These are phyloP conservation scores for Chalciporus pseudorubinellus DNA, from an alignment of 768 basidiomycete genomes.

Conservation along the genomic window DNA sequence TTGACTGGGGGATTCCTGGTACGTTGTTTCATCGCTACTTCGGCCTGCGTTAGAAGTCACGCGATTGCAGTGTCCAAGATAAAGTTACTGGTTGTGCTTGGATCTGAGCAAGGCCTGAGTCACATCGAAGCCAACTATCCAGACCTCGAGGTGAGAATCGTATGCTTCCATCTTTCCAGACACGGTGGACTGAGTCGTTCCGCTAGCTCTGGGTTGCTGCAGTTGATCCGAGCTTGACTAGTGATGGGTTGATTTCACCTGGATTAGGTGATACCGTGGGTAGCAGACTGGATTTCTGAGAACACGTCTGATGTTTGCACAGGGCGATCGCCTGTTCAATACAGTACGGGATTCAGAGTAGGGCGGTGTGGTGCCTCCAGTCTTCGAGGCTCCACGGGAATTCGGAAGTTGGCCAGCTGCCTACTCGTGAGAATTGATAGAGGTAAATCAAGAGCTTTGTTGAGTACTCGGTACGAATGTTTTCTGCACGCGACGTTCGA, in stretches of 20 bases:
- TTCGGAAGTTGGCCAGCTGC: not conserved
- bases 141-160: constrained; percentile 63
- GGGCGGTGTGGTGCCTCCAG: not conserved
- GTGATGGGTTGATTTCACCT: constrained; percentile 79
- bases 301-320: not conserved
- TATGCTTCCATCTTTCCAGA: not conserved
- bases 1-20: constrained; percentile 81
- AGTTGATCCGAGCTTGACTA: constrained; percentile 70
- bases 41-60: not conserved
- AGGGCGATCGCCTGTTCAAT: constrained; percentile 88
- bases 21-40: constrained; percentile 17
- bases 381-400: not conserved
- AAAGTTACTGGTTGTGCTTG: constrained; percentile 81
- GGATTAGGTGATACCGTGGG: constrained; percentile 89
- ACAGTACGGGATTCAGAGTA: constrained; percentile 55
- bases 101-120: constrained; percentile 68
- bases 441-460: not conserved
- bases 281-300: constrained; percentile 7
- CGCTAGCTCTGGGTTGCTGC: constrained; percentile 83
- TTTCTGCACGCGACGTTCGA: not conserved
- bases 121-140: constrained; percentile 68
- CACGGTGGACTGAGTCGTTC: not conserved
- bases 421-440: not conserved
- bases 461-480: not conserved
- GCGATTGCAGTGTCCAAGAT: constrained; percentile 55